Evolutionary conservation across 2,329 filamentous ascomycete genomes (phyloP).

Genomic region (Fusarium irregulare): DNA sequence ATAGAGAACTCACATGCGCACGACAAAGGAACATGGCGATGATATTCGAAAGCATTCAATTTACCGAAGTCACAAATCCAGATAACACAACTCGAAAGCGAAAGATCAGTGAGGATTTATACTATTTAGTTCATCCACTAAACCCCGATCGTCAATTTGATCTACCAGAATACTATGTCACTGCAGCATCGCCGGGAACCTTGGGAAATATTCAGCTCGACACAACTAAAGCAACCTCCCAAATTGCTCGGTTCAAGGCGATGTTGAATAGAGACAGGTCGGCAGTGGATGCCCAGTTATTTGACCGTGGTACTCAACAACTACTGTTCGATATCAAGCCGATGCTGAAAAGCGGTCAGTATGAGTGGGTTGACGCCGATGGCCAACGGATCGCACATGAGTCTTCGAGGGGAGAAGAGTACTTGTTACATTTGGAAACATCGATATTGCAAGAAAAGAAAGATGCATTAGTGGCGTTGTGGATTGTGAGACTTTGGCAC

Average conservation of each 20-base stretch:
- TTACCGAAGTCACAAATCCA: neutral
- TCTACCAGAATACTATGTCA: constrained; percentile 23
- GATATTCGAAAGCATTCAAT: constrained; percentile 24
- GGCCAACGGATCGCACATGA: constrained; percentile 11
- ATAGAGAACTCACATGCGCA: neutral
- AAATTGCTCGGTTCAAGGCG: constrained; percentile 5
- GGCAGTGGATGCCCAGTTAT: constrained; percentile 8
- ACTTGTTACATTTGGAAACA: neutral
- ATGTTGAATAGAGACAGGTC: constrained; percentile 16
- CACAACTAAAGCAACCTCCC: rapidly evolving
- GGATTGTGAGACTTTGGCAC: constrained; percentile 32
- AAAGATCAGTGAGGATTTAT: neutral
- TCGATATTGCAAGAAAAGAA: neutral
- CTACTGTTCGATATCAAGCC: constrained; percentile 18
- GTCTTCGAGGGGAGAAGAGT: neutral
- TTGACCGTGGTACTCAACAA: neutral
- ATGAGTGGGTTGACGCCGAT: constrained; percentile 16
- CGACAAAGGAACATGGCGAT: constrained; percentile 15
- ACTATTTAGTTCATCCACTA: constrained; percentile 25
- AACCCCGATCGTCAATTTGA: neutral
- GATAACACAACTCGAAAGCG: neutral
- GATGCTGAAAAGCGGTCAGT: constrained; percentile 6
- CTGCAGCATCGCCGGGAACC: constrained; percentile 12
- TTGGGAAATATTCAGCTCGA: constrained; percentile 25
- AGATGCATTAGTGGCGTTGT: constrained; percentile 24